Evolutionary conservation across 2,329 filamentous ascomycete genomes (phyloP), one percentile per base, ranked within the genome.

Genomic region (Sclerotinia glacialis): DNA sequence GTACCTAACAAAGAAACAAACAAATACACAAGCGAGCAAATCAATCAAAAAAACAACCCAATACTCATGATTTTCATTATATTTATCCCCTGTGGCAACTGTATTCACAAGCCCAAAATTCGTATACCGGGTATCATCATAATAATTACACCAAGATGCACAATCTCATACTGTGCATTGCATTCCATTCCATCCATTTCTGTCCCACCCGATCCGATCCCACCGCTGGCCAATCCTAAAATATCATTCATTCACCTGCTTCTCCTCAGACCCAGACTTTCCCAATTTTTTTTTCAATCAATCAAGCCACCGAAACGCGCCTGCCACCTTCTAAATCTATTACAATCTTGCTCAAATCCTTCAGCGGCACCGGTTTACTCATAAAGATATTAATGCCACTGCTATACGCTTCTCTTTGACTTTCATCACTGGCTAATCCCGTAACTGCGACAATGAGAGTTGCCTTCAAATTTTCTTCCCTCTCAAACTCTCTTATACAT

Each of bases 311-410:
- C 11, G 40, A 18, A 4, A 7, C 59, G 5, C 18, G 21, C n/a
- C n/a, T 21, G 23, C n/a, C 26, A 0, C 2, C 18, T 3, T 40
- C 46, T 23, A 50, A 16, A 12, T 47, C 37, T 3, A 31, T 5
- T 6, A 64, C 37, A 26, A 64, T 55, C 18, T 1, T 55, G 18
- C n/a, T 55, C 50, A 64, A 55, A 31, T 56, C 61, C 14, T 46
- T 64, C 40, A 64, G 9, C 5, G 61, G 61, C 6, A 83, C 79
- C 0, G 82, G 82, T 72, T 83, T 83, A 9, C 82, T 82, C 18
- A 85, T 68, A 59, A 84, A 85, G 16, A 83, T 66, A 53, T 85
- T 82, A 11, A 85, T 77, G 0, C 83, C 83, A 50, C 80, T 82
- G 0, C 78, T 79, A 55, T 81, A 78, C 0, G 82, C 82, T 66